Evolutionary conservation across 108 stramenopile genomes (phyloP).

Genomic region (Aurantiochytrium sp.): DNA sequence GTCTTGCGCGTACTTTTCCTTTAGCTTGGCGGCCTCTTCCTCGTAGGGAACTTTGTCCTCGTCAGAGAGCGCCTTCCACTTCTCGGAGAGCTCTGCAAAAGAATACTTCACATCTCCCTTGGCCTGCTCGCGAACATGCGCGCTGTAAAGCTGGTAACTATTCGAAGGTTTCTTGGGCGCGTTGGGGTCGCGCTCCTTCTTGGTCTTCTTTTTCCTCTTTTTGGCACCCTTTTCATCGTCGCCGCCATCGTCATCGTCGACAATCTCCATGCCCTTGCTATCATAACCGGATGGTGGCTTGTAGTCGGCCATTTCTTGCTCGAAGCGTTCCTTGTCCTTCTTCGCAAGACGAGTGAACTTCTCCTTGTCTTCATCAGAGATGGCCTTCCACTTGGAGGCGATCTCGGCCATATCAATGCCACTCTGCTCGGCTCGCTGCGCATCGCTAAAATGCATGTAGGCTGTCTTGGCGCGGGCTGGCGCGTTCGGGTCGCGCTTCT

Average conservation of each 20-base stretch:
- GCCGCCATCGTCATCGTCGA: not conserved
- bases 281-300: not conserved
- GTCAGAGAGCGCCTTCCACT: not conserved
- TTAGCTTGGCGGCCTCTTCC: not conserved
- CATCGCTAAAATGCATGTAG: conserved; percentile 10
- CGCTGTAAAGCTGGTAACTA: not conserved
- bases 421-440: not conserved
- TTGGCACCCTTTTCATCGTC: not conserved
- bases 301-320: conserved; percentile 58
- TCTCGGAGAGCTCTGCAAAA: not conserved
- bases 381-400: conserved; percentile 60
- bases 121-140: not conserved
- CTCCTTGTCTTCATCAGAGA: conserved; percentile 37
- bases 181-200: not conserved
- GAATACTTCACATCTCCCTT: not conserved
- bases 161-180: not conserved
- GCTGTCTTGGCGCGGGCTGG: not conserved
- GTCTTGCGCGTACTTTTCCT: not conserved
- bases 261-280: not conserved
- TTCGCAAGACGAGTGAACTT: conserved; percentile 57
- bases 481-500: conserved; percentile 14
- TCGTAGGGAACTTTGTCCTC: not conserved
- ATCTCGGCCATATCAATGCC: conserved; percentile 15
- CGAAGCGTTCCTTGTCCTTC: conserved; percentile 61
- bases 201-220: not conserved